Conservation (phyloP, 106 monocot species). For the Alisma plantagoaquatica region DNA sequence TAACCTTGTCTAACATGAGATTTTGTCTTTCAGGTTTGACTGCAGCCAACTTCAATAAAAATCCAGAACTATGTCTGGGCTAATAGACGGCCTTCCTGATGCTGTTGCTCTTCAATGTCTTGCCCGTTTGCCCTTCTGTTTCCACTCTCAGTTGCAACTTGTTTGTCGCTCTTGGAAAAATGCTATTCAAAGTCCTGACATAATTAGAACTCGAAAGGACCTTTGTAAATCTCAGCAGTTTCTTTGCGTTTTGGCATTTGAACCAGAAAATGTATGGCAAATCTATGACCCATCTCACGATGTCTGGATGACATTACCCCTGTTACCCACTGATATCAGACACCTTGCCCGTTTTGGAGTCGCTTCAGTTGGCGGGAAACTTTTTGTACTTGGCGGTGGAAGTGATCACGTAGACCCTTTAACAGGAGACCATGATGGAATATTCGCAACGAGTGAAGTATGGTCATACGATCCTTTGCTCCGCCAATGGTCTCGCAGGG, state of each 20-base stretch:
- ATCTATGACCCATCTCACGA: too few relatives aligned
- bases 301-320: too few relatives aligned
- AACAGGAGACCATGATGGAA: constrained; percentile 80
- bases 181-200: constrained; percentile 31
- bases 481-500: constrained; percentile 31
- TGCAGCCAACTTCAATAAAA: too few relatives aligned
- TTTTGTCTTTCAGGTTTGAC: too few relatives aligned
- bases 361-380: constrained; percentile 59
- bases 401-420: constrained; percentile 63
- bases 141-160: constrained; percentile 32
- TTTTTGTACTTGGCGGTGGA: constrained; percentile 83
- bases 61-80: constrained; percentile 25
- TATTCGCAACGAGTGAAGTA: too few relatives aligned
- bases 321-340: too few relatives aligned
- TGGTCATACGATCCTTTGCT: constrained; percentile 63
- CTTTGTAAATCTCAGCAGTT: constrained; percentile 42
- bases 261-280: too few relatives aligned
- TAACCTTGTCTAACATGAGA: too few relatives aligned
- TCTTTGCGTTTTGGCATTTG: too few relatives aligned
- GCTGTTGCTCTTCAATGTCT: constrained; percentile 65
- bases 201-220: constrained; percentile 41
- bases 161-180: constrained; percentile 60
- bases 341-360: too few relatives aligned
- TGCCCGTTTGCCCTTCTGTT: constrained; percentile 70
- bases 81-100: constrained; percentile 78